These are phyloP conservation scores for Hymenoscyphus albidus DNA, from an alignment of 2,329 filamentous ascomycete genomes.

Conservation along the genomic window DNA sequence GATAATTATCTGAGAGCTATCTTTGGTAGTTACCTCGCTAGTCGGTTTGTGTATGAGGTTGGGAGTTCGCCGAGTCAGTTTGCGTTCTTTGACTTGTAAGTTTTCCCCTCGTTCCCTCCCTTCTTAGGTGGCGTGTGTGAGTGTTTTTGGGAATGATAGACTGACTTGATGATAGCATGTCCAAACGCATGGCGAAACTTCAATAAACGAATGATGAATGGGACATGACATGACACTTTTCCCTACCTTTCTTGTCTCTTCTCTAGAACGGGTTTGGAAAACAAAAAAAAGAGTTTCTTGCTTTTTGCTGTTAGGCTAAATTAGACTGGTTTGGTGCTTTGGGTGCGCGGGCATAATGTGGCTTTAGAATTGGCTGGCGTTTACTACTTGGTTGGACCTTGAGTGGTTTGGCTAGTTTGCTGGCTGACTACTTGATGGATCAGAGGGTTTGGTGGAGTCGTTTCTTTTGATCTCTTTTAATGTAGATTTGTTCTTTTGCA, in stretches of 20 bases:
- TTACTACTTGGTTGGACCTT: too few species aligned
- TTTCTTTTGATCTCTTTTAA: too few species aligned
- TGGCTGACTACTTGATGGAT: too few species aligned
- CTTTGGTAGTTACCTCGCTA: conserved; percentile 92
- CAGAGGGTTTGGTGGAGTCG: too few species aligned
- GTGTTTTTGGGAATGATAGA: neutral
- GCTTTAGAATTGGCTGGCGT: too few species aligned
- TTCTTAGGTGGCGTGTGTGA: neutral
- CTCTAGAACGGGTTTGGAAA: too few species aligned
- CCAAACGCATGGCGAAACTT: conserved; percentile 56
- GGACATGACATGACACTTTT: neutral
- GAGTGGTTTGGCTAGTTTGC: too few species aligned
- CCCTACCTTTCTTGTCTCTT: neutral
- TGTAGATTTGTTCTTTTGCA: too few species aligned
- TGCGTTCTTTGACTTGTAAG: conserved; percentile 97
- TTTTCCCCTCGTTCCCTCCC: conserved; percentile 32
- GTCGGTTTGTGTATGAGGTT: conserved; percentile 93
- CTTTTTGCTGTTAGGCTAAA: too few species aligned
- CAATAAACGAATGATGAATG: conserved; percentile 15
- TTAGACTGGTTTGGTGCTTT: too few species aligned
- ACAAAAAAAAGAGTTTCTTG: too few species aligned
- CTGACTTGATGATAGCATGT: conserved; percentile 50
- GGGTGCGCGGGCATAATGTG: too few species aligned
- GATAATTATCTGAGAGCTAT: conserved; percentile 91
- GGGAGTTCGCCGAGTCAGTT: conserved; percentile 92